phyloP scores from a whole-genome alignment of 2,329 filamentous ascomycete species.

The Clonostachys rhizophaga region DNA sequence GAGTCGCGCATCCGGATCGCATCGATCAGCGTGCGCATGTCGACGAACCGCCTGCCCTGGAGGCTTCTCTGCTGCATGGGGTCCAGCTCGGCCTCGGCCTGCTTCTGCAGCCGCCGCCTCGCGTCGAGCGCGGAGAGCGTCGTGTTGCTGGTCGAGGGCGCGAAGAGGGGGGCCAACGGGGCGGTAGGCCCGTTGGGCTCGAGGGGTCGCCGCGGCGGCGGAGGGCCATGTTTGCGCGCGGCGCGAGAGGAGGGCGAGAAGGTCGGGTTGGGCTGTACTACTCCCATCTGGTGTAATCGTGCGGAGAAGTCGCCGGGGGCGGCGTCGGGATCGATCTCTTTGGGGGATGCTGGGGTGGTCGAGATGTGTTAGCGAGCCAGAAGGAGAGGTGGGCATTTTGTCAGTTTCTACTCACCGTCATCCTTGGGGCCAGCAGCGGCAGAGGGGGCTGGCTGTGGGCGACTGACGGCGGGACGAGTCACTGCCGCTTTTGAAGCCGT shows the following conservation, averaged over 20 bases:
- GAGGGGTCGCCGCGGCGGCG: not conserved
- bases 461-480: too few relatives aligned
- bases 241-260: conserved; percentile 47
- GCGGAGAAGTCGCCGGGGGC: conserved; percentile 39
- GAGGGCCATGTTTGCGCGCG: not conserved
- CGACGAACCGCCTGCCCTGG: conserved; percentile 36
- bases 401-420: conserved; percentile 16
- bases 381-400: not conserved
- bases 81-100: conserved; percentile 38
- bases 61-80: conserved; percentile 23
- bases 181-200: conserved; percentile 7
- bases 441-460: too few relatives aligned
- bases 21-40: conserved; percentile 40
- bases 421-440: conserved; percentile 12
- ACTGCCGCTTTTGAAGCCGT: conserved; percentile 13
- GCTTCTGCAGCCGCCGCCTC: conserved; percentile 34
- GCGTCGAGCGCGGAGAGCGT: conserved; percentile 46
- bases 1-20: conserved; percentile 35
- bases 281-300: conserved; percentile 49
- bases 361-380: conserved; percentile 22
- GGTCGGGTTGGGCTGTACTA: conserved; percentile 48
- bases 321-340: conserved; percentile 34
- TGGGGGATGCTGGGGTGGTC: conserved; percentile 12
- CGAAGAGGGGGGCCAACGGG: conserved; percentile 16
- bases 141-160: conserved; percentile 27